phyloP scores from a whole-genome alignment of 768 basidiomycete genomes.

The Psilocybe cyanescens region DNA sequence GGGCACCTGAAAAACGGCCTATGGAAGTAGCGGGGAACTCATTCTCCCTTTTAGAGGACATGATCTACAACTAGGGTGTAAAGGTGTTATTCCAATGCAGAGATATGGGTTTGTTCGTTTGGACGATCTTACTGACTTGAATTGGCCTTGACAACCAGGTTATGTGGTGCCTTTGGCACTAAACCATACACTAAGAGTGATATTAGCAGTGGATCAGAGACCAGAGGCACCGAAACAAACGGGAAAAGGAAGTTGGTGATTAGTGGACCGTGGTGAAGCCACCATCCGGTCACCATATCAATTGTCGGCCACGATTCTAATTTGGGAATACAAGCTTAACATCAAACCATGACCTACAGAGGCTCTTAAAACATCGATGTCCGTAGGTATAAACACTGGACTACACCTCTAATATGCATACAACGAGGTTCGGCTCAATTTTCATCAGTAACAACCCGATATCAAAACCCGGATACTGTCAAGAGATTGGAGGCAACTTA shows the following conservation, averaged over 20 bases:
- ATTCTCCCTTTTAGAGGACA: conserved; percentile 37
- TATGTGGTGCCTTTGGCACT: not conserved
- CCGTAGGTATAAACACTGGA: too few relatives aligned
- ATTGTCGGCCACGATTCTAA: not conserved
- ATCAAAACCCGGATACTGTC: too few relatives aligned
- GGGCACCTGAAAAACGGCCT: conserved; percentile 49
- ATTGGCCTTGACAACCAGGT: not conserved
- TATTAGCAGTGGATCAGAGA: not conserved
- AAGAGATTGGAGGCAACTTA: too few relatives aligned
- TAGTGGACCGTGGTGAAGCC: conserved; percentile 1
- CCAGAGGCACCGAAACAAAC: not conserved
- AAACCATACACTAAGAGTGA: not conserved
- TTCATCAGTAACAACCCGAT: too few relatives aligned
- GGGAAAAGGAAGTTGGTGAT: not conserved
- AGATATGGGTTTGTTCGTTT: not conserved
- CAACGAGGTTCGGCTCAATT: too few relatives aligned
- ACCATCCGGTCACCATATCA: not conserved
- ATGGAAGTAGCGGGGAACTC: conserved; percentile 59
- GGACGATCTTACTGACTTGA: not conserved
- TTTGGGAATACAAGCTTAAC: not conserved
- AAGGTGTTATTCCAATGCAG: not conserved
- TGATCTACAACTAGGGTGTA: conserved; percentile 14
- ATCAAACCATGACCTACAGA: not conserved
- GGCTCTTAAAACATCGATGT: too few relatives aligned
- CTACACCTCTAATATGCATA: too few relatives aligned